Conservation (phyloP, 2,329 filamentous ascomycete genomes). For the Trichophyton simii region DNA sequence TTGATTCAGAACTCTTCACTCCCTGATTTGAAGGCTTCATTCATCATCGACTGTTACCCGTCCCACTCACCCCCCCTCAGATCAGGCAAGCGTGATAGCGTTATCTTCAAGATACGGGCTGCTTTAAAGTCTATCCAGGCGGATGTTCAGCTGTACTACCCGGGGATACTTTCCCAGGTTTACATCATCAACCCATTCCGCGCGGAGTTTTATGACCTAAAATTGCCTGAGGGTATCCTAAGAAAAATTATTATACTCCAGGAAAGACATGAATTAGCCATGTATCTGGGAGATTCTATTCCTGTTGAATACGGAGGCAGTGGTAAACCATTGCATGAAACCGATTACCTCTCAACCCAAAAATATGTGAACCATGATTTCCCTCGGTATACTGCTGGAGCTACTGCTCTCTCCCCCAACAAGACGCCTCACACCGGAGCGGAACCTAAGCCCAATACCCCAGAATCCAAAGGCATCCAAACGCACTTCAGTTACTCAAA, state of each 20-base stretch:
- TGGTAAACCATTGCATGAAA: not conserved
- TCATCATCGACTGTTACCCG: constrained; percentile 5
- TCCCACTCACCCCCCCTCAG: not conserved
- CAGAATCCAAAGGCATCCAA: not conserved
- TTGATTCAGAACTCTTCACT: not conserved
- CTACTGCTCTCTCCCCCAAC: not conserved
- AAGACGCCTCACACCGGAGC: not conserved
- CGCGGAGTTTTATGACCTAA: not conserved
- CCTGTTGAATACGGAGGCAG: constrained; percentile 4
- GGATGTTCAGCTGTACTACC: not conserved
- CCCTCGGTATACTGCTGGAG: not conserved
- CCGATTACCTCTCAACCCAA: not conserved
- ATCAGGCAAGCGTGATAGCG: not conserved
- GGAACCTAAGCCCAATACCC: not conserved
- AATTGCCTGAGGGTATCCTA: not conserved
- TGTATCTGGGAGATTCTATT: not conserved
- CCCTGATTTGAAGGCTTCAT: not conserved
- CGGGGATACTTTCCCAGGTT: not conserved
- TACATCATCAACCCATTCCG: constrained; percentile 2
- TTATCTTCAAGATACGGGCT: not conserved
- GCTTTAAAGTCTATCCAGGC: not conserved
- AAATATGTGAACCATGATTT: not conserved
- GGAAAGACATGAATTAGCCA: not conserved
- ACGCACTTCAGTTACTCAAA: constrained; percentile 4
- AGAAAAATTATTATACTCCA: not conserved